These are phyloP conservation scores for Leccinum disarticulatum DNA, from an alignment of 768 basidiomycete genomes.

Conservation along the genomic window DNA sequence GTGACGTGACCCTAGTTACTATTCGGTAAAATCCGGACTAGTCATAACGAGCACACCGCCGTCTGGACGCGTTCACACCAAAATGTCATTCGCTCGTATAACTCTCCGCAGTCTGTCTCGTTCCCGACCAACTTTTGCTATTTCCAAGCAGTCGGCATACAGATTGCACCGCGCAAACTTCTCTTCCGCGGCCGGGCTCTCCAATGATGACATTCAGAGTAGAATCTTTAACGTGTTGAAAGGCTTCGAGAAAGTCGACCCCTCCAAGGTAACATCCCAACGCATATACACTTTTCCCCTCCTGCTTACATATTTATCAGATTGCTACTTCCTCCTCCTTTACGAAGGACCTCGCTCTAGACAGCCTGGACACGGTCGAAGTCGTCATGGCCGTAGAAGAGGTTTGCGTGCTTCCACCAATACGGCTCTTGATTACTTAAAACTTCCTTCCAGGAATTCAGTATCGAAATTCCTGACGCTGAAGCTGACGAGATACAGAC, in stretches of 20 bases:
- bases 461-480: constrained; percentile 95
- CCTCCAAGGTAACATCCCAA: constrained; percentile 23
- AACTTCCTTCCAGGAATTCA: constrained; percentile 69
- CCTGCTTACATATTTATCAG: constrained; percentile 39
- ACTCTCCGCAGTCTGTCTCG: constrained; percentile 33
- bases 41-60: neutral
- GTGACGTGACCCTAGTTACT: neutral
- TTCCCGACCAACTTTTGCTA: constrained; percentile 27
- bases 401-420: constrained; percentile 37
- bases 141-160: constrained; percentile 30
- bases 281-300: constrained; percentile 1
- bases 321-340: constrained; percentile 55
- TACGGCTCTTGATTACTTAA: constrained; percentile 1
- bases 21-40: constrained; percentile 30
- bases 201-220: constrained; percentile 24
- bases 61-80: constrained; percentile 23
- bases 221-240: constrained; percentile 33
- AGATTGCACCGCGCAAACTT: constrained; percentile 33
- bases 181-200: constrained; percentile 26
- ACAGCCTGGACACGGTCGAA: constrained; percentile 96
- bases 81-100: constrained; percentile 37
- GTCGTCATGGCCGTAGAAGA: constrained; percentile 99
- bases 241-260: constrained; percentile 31
- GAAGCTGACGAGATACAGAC: constrained; percentile 95
- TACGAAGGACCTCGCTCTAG: constrained; percentile 61